phyloP scores from a whole-genome alignment of 2,329 filamentous ascomycete species.

The Coniochaeta sp. region DNA sequence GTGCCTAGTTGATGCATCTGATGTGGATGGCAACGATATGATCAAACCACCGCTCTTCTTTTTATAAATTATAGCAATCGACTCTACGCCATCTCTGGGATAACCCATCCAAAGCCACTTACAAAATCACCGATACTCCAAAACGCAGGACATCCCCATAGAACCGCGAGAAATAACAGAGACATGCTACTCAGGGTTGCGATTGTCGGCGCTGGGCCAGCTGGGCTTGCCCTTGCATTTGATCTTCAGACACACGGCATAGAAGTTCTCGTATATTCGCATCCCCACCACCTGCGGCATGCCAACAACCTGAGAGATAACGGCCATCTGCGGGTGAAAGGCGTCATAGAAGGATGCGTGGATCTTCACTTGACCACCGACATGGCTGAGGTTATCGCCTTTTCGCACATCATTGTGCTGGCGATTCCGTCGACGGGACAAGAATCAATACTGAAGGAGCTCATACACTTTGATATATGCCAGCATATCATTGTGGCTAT shows the following conservation, averaged over 20 bases:
- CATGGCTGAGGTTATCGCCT: slow-evolving; percentile 13
- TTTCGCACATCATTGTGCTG: slow-evolving; percentile 14
- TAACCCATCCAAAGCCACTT: too few relatives aligned
- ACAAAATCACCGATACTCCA: too few relatives aligned
- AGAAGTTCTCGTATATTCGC: slow-evolving; percentile 13
- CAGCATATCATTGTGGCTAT: slow-evolving; percentile 14
- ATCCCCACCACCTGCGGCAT: slow-evolving; percentile 11
- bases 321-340: slow-evolving; percentile 4
- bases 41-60: too few relatives aligned
- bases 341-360: slow-evolving; percentile 8
- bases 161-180: not conserved
- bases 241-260: slow-evolving; percentile 11
- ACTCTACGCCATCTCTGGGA: too few relatives aligned
- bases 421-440: slow-evolving; percentile 14
- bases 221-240: slow-evolving; percentile 12
- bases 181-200: slow-evolving; percentile 4
- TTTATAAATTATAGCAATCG: too few relatives aligned
- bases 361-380: slow-evolving; percentile 9
- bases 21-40: too few relatives aligned
- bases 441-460: slow-evolving; percentile 9
- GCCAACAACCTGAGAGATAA: slow-evolving; percentile 2
- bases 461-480: slow-evolving; percentile 7
- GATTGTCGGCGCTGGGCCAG: slow-evolving; percentile 13
- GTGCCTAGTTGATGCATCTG: too few relatives aligned
- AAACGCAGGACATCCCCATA: too few relatives aligned